phyloP scores from a whole-genome alignment of 2,329 filamentous ascomycete species.

The Zasmidium angulare region DNA sequence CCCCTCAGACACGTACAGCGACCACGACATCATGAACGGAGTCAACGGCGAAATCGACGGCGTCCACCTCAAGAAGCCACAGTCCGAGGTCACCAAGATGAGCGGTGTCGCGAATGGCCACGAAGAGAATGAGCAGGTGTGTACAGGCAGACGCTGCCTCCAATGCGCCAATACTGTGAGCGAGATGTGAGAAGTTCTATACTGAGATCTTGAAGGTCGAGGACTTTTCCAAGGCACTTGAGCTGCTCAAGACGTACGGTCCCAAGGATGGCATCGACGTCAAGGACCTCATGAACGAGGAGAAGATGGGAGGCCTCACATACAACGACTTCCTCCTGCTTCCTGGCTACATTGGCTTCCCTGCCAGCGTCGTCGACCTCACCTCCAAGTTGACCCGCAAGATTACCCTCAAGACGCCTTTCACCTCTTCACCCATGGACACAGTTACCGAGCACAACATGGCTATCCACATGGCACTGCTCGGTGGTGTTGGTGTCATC shows the following conservation, averaged over 20 bases:
- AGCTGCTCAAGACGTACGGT: conserved; percentile 74
- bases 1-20: conserved; percentile 10
- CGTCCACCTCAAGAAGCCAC: conserved; percentile 27
- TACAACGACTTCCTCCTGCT: conserved; percentile 98
- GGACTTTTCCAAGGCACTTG: conserved; percentile 56
- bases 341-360: conserved; percentile 97
- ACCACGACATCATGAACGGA: conserved; percentile 72
- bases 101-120: not conserved
- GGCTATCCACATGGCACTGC: conserved; percentile 94
- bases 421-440: conserved; percentile 98
- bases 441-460: conserved; percentile 99
- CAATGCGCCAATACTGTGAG: too few relatives aligned
- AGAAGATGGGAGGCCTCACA: conserved; percentile 80
- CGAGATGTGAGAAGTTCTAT: too few relatives aligned
- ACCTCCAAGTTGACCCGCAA: conserved; percentile 94
- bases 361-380: conserved; percentile 81
- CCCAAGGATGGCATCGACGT: conserved; percentile 83
- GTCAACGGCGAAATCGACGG: conserved; percentile 50
- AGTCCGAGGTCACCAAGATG: conserved; percentile 36
- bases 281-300: conserved; percentile 83
- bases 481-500: conserved; percentile 88
- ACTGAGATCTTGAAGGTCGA: conserved; percentile 13
- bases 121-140: not conserved
- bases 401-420: conserved; percentile 92
- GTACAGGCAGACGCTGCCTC: not conserved